Evolutionary conservation across 2,329 filamentous ascomycete species (phyloP).

Genomic region (Amphichorda felina): DNA sequence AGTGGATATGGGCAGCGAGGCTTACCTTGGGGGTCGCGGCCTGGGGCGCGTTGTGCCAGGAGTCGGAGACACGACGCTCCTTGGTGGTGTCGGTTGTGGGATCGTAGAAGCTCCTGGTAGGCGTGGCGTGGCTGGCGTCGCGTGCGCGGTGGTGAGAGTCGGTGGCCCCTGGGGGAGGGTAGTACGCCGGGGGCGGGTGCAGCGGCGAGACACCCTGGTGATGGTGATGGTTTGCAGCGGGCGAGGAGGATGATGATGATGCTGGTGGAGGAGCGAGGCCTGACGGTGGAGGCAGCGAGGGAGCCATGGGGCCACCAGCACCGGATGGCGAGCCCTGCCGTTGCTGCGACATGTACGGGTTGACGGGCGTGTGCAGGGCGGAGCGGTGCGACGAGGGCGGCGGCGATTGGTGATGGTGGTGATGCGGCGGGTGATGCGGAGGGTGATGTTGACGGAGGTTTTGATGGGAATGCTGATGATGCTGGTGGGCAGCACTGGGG

Average conservation of each 20-base stretch:
- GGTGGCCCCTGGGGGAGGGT: conserved; percentile 14
- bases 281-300: conserved; percentile 17
- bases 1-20: not conserved
- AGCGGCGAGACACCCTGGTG: conserved; percentile 26
- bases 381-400: conserved; percentile 6
- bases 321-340: conserved; percentile 7
- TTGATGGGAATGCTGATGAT: conserved; percentile 3
- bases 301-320: conserved; percentile 16
- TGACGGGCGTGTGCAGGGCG: conserved; percentile 7
- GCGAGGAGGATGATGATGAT: conserved; percentile 2
- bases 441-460: conserved; percentile 9
- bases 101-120: conserved; percentile 37
- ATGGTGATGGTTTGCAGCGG: conserved; percentile 7
- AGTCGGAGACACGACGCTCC: conserved; percentile 34
- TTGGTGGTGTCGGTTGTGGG: conserved; percentile 37
- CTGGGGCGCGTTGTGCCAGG: conserved; percentile 32
- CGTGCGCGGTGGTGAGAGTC: conserved; percentile 13
- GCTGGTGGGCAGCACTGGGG: conserved; percentile 13
- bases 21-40: conserved; percentile 36
- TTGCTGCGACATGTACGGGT: conserved; percentile 24
- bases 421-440: conserved; percentile 14
- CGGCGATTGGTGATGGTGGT: conserved; percentile 17
- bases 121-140: not conserved
- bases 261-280: conserved; percentile 8
- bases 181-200: conserved; percentile 30